Evolutionary conservation across 805 yeast genomes (phyloP), one percentile per base, ranked within the genome.

Genomic region (Saturnispora hagleri): DNA sequence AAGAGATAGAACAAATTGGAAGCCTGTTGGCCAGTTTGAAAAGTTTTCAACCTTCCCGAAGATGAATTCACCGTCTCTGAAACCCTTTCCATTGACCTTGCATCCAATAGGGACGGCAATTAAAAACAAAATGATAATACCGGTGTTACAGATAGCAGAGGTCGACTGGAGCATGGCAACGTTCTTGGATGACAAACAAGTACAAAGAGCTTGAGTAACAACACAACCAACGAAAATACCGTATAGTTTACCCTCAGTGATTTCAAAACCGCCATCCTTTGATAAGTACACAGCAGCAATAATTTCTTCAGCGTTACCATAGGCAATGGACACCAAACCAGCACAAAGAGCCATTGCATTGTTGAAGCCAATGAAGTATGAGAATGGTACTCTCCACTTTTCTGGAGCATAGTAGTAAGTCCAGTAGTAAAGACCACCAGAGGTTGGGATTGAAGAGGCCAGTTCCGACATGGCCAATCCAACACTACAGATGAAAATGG

Each of bases 381-480:
- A 77, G 50, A 77, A 67, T 26, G 77, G 64, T 0, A 84, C 77
- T 18, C 75, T 75, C 65, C 67, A 70, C 56, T 69, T 70, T 22
- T 75, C 76, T 10, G 86, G 86, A 4, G 86, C 77, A 55, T 82
- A 67, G 57, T 79, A 79, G 3, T 79, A 73, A 2, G 82, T 82
- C 55, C 88, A 86, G 57, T 82, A 83, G 48, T 84, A 85, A 12
- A 84, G 74, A 46, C 88, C 88, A 27, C 85, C 79, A 9, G 84
- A 72, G 5, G 85, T 81, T 40, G 89, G 89, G 68, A 78, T 79
- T 6, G 85, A 80, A 27, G 80, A 73, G n/a, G 84, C 75, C 35
- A 82, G 70, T 61, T 83, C 88, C 0, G 86, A 85, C 76, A 83
- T 71, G 18, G 81, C 74, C 43, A 74, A 68, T 13, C 84, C 84